These are phyloP conservation scores for Aschersonia sp. DNA, from an alignment of 2,329 filamentous ascomycete species.

Conservation along the genomic window DNA sequence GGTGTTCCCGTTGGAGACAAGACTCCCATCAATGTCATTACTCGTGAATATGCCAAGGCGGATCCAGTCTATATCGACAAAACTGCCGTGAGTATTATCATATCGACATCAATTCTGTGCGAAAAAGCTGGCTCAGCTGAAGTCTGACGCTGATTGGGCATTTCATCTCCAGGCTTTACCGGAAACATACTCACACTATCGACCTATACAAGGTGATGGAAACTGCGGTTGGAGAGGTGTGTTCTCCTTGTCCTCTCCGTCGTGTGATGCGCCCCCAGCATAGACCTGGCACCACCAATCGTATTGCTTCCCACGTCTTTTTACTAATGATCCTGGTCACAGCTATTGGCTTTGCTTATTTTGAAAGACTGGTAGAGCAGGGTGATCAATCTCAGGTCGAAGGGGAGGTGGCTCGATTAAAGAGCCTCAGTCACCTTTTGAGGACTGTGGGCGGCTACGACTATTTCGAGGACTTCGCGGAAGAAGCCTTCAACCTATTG, in stretches of 20 bases:
- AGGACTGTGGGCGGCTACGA: slow-evolving; percentile 57
- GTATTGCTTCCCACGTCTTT: neutral
- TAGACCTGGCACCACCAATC: too few species aligned
- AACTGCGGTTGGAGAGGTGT: slow-evolving; percentile 97
- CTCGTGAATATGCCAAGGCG: slow-evolving; percentile 75
- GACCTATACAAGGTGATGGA: slow-evolving; percentile 79
- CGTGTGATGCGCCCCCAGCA: neutral
- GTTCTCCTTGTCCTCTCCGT: slow-evolving; percentile 14
- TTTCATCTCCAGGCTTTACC: slow-evolving; percentile 50
- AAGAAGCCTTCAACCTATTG: slow-evolving; percentile 58
- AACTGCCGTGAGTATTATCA: slow-evolving; percentile 52
- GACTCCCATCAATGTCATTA: slow-evolving; percentile 61
- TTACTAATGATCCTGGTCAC: neutral
- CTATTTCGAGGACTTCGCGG: slow-evolving; percentile 66
- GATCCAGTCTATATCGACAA: slow-evolving; percentile 77
- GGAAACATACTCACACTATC: slow-evolving; percentile 73
- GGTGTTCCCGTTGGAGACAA: slow-evolving; percentile 71
- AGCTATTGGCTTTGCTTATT: slow-evolving; percentile 91
- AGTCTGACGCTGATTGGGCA: slow-evolving; percentile 5
- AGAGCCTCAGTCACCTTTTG: slow-evolving; percentile 56
- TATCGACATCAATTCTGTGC: neutral
- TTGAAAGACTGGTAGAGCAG: slow-evolving; percentile 63
- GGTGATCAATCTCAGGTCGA: slow-evolving; percentile 51
- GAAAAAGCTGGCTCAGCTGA: neutral
- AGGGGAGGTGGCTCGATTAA: slow-evolving; percentile 58